Percentiles rank a stretch among this genome's conserved stretches.
phyloP scores from a whole-genome alignment of 768 basidiomycete genomes.

The Tubosaeta sp. region DNA sequence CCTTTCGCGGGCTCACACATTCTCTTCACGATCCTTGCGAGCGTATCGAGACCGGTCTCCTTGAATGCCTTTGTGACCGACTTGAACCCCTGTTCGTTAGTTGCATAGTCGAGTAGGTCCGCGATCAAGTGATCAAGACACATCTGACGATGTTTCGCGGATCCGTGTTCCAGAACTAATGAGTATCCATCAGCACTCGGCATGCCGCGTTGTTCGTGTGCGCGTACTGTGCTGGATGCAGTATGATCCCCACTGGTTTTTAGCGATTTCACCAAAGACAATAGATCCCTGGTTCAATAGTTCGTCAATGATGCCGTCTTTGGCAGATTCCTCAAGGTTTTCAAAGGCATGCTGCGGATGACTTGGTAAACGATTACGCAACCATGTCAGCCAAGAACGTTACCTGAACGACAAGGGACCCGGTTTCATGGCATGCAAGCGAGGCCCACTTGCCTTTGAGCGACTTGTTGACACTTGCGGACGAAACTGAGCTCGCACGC shows the following conservation, averaged over 20 bases:
- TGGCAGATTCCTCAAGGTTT: slow-evolving; percentile 77
- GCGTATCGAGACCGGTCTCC: slow-evolving; percentile 73
- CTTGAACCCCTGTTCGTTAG: slow-evolving; percentile 84
- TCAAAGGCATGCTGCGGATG: slow-evolving; percentile 70
- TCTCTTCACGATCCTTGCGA: slow-evolving; percentile 68
- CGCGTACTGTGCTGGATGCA: slow-evolving; percentile 79
- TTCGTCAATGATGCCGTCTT: slow-evolving; percentile 82
- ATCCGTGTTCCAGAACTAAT: slow-evolving; percentile 81
- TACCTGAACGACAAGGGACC: slow-evolving; percentile 84
- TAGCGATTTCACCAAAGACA: slow-evolving; percentile 72
- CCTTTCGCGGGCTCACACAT: slow-evolving; percentile 87
- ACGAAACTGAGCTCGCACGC: slow-evolving; percentile 3
- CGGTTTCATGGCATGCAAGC: slow-evolving; percentile 86
- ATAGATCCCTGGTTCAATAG: slow-evolving; percentile 66
- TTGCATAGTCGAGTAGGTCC: slow-evolving; percentile 75
- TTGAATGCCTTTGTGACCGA: slow-evolving; percentile 84
- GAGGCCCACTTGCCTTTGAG: slow-evolving; percentile 87
- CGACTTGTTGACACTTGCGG: slow-evolving; percentile 73
- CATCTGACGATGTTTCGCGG: slow-evolving; percentile 66
- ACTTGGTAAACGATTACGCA: slow-evolving; percentile 9
- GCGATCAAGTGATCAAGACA: slow-evolving; percentile 73
- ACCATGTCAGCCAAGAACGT: slow-evolving; percentile 1
- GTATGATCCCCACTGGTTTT: slow-evolving; percentile 88
- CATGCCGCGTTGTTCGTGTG: background rate
- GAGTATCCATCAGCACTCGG: slow-evolving; percentile 1